These are phyloP conservation scores for Naganishia albida DNA, from an alignment of 1,284 basidiomycete genomes.

Conservation along the genomic window DNA sequence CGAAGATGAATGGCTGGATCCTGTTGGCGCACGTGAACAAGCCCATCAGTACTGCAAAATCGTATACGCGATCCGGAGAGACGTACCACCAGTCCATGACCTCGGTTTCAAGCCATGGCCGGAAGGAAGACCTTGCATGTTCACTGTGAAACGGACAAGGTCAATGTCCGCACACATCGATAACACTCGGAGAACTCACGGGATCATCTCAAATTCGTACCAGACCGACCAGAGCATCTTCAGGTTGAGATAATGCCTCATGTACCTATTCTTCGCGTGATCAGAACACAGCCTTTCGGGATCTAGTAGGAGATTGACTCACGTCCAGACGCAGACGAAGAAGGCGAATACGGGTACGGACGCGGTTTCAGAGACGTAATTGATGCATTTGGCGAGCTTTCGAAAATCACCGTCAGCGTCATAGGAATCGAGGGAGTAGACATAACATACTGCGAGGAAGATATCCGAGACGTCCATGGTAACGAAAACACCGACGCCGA, in stretches of 20 bases:
- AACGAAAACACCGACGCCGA: slow-evolving; percentile 89
- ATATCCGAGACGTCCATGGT: slow-evolving; percentile 96
- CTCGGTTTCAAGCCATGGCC: slow-evolving; percentile 44
- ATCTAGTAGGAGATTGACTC: slow-evolving; percentile 48
- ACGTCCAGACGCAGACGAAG: slow-evolving; percentile 82
- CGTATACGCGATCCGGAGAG: not conserved
- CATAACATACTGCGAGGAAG: slow-evolving; percentile 71
- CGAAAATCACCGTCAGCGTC: slow-evolving; percentile 17
- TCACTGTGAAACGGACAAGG: slow-evolving; percentile 57
- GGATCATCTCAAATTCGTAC: slow-evolving; percentile 74
- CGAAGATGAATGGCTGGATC: slow-evolving; percentile 81
- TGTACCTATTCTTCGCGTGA: slow-evolving; percentile 65
- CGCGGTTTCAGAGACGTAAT: slow-evolving; percentile 73
- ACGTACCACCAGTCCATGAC: slow-evolving; percentile 67
- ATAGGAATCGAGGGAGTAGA: not conserved
- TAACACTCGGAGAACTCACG: slow-evolving; percentile 60
- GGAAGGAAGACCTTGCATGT: slow-evolving; percentile 42
- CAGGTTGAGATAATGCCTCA: slow-evolving; percentile 91
- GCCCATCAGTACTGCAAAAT: not conserved
- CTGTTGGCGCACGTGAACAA: slow-evolving; percentile 31
- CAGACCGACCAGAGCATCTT: slow-evolving; percentile 85
- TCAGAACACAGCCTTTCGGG: not conserved
- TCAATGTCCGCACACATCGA: not conserved
- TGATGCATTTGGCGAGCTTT: slow-evolving; percentile 79
- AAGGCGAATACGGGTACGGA: slow-evolving; percentile 68